Conservation (phyloP, 2,329 filamentous ascomycete genomes). For the Corniculantispora saksenae region DNA sequence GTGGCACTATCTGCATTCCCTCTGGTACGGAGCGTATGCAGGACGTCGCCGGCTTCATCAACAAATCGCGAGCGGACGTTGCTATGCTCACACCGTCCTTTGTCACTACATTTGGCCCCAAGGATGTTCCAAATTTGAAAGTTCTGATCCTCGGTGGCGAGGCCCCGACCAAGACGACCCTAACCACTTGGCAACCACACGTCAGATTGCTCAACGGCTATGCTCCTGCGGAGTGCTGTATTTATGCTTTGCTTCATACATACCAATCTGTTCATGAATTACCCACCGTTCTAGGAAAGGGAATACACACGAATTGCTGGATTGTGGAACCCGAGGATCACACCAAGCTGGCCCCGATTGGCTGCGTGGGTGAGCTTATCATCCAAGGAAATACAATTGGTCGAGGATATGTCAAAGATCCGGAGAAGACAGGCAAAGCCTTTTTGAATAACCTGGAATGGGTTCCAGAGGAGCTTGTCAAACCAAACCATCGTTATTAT, state of each 20-base stretch:
- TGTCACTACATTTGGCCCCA: conserved; percentile 16
- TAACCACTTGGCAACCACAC: conserved; percentile 23
- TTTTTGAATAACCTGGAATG: conserved; percentile 12
- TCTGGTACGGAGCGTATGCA: conserved; percentile 11
- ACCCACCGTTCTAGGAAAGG: not conserved
- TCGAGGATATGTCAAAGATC: conserved; percentile 1
- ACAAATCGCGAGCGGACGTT: not conserved
- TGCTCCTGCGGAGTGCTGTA: conserved; percentile 42
- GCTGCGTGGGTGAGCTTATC: conserved; percentile 22
- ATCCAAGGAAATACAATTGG: conserved; percentile 19
- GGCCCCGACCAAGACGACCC: conserved; percentile 35
- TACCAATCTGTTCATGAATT: not conserved
- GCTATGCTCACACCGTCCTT: conserved; percentile 16
- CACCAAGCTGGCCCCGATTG: conserved; percentile 19
- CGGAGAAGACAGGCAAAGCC: conserved; percentile 2
- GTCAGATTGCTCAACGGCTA: conserved; percentile 41
- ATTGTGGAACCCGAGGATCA: conserved; percentile 23
- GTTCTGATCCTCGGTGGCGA: conserved; percentile 25
- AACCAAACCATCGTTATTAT: conserved; percentile 34
- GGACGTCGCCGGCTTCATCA: conserved; percentile 9
- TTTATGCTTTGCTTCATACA: conserved; percentile 22
- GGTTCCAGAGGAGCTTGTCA: not conserved
- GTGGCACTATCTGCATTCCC: conserved; percentile 15
- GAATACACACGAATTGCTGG: conserved; percentile 19
- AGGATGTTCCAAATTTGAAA: conserved; percentile 18